Conservation (phyloP, 139 green algal species). For the Chlamydomonas applanata region DNA sequence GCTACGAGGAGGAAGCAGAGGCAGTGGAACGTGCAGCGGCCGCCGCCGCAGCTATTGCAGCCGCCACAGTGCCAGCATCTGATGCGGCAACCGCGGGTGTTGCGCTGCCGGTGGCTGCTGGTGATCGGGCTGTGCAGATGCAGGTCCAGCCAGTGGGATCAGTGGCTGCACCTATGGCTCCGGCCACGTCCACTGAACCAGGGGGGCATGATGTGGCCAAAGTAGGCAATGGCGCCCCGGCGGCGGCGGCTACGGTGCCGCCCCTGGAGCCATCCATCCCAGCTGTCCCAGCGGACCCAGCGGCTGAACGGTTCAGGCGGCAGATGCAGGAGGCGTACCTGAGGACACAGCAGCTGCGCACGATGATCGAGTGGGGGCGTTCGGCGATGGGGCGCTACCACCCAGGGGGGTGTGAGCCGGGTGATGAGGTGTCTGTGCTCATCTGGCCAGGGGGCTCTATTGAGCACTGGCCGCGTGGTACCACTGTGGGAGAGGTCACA, state of each 20-base stretch:
- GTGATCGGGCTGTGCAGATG: background rate
- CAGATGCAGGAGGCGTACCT: slow-evolving; percentile 36
- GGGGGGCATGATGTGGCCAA: too few species aligned
- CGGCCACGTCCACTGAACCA: too few species aligned
- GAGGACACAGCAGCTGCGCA: slow-evolving; percentile 59
- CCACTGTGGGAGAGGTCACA: slow-evolving; percentile 67
- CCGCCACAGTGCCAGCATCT: background rate
- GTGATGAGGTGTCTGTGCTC: slow-evolving; percentile 42
- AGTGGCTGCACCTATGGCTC: too few species aligned
- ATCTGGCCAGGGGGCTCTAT: slow-evolving; percentile 67
- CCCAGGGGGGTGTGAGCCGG: slow-evolving; percentile 27
- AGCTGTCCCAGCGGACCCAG: background rate
- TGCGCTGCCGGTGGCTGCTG: background rate
- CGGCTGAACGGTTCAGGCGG: slow-evolving; percentile 18
- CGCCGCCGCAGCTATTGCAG: too few species aligned
- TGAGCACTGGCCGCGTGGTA: slow-evolving; percentile 65
- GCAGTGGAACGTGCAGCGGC: background rate
- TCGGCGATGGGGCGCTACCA: slow-evolving; percentile 12
- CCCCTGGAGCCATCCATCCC: background rate
- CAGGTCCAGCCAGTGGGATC: background rate
- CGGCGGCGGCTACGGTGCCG: background rate
- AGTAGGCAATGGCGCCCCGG: background rate
- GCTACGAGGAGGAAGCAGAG: slow-evolving; percentile 49
- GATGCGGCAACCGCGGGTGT: too few species aligned
- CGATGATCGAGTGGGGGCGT: slow-evolving; percentile 76